A percentile compares a stretch with the other conserved stretches of the same genome.
These are phyloP conservation scores for Lentinula lateritia DNA, from an alignment of 768 basidiomycete species.

Conservation along the genomic window DNA sequence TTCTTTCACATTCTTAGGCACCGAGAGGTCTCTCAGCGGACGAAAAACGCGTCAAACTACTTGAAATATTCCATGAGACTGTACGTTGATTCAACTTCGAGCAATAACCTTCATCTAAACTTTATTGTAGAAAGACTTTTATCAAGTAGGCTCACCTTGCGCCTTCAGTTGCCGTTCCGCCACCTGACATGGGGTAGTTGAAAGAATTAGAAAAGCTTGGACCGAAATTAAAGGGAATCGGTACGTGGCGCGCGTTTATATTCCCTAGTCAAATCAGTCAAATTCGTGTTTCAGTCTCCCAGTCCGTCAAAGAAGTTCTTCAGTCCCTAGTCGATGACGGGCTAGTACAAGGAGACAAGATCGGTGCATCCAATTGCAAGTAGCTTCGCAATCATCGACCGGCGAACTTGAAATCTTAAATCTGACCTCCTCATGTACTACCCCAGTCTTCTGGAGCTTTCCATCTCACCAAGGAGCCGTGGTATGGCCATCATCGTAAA, in stretches of 20 bases:
- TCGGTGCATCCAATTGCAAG: constrained; percentile 91
- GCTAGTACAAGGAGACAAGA: constrained; percentile 84
- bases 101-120: not conserved
- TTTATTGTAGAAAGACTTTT: constrained; percentile 70
- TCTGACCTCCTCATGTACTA: not conserved
- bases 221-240: constrained; percentile 87
- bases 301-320: constrained; percentile 88
- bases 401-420: not conserved
- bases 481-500: constrained; percentile 31
- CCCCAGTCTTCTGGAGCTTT: constrained; percentile 90
- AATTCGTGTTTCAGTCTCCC: constrained; percentile 52
- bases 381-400: constrained; percentile 3
- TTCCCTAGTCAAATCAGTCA: not conserved
- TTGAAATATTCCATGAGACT: constrained; percentile 93
- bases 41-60: constrained; percentile 82
- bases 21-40: constrained; percentile 83
- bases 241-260: constrained; percentile 28
- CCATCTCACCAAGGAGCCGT: constrained; percentile 82
- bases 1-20: constrained; percentile 34
- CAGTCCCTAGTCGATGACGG: constrained; percentile 85
- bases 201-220: constrained; percentile 91
- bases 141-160: constrained; percentile 37
- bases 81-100: constrained; percentile 27
- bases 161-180: not conserved
- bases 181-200: constrained; percentile 28